Base-by-base conservation (phyloP, 2,329 filamentous ascomycete genomes). In the Aspergillus transmontanensis region DNA sequence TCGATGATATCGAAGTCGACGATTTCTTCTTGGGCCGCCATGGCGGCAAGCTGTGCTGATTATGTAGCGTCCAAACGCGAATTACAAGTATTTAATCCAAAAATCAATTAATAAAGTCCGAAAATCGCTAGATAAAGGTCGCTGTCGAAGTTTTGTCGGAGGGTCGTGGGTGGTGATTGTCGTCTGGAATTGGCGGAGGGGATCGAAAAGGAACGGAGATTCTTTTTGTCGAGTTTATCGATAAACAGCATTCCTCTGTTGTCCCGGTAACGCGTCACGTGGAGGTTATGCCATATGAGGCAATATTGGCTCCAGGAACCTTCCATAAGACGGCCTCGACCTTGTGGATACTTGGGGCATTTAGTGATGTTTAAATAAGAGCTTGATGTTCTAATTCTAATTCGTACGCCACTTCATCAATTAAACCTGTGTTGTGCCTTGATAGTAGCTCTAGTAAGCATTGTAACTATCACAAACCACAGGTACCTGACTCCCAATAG, bases 1-100 rank as follows among this genome's bases (percentile, higher is more conserved):
- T 99, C 95, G 80, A 99, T 97, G 67, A 97, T 87, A 72, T 96
- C 91, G 81, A 99, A 98, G 81, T 83, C 76, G 68, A 83, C 78
- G 57, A 81, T 73, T 66, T 83, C 81, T 46, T 80, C 76, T 50
- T 76, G 71, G 63, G 68, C 73, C 71, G 78, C 73, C 79, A 81
- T 81, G 36, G 69, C 72, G 70, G 69, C 70, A 86, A 9, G 80
- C 87, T 51, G 84, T 89, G 70, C 87, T 9, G 34, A 36, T 30
- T 53, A 57, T 48, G 50, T 48, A 12, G 54, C 34, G 53, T 61
- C 34, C 32, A 48, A 58, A n/a, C 32, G 36, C 7, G 39, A 21
- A 39, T 26, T 26, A 14, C 1, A 19, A 36, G 23, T 28, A 16
- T 41, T 3, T 26, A 7, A 6, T 16, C 23, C 2, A 1, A 3